Evolutionary conservation across 2,329 filamentous ascomycete species (phyloP).

Genomic region (Penicillium sp.): DNA sequence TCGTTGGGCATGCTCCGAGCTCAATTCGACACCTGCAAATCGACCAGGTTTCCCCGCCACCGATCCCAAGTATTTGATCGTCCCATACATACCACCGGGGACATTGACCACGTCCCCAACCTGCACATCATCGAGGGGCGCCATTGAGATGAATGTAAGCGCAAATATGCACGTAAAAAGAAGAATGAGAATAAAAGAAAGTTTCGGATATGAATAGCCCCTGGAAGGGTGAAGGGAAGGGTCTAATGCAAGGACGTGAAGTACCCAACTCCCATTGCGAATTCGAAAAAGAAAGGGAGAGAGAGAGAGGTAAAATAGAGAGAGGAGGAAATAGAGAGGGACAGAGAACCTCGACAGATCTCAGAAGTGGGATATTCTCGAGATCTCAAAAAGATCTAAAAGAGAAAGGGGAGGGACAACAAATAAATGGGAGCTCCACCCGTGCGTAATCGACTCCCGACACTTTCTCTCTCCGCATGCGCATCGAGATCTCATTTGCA

Average conservation of each 20-base stretch:
- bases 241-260: conserved; percentile 15
- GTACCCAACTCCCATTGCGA: conserved; percentile 15
- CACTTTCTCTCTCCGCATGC: neutral
- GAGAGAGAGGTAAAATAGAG: neutral
- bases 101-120: conserved; percentile 88
- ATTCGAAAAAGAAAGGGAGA: neutral
- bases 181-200: conserved; percentile 7
- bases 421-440: conserved; percentile 24
- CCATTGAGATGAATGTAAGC: conserved; percentile 29
- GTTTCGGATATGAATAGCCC: conserved; percentile 3
- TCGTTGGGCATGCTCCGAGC: conserved; percentile 73
- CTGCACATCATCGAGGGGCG: conserved; percentile 56
- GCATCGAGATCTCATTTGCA: neutral
- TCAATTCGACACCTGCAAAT: conserved; percentile 91
- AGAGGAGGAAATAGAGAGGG: neutral
- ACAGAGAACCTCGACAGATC: neutral
- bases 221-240: conserved; percentile 12
- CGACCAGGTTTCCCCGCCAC: conserved; percentile 87
- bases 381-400: conserved; percentile 3
- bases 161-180: neutral
- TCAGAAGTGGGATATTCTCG: neutral
- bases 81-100: conserved; percentile 88
- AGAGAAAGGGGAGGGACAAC: conserved; percentile 20
- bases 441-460: conserved; percentile 11
- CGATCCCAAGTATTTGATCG: conserved; percentile 81